phyloP scores from a whole-genome alignment of 768 basidiomycete genomes.

The Tricholoma bakamatsutake region DNA sequence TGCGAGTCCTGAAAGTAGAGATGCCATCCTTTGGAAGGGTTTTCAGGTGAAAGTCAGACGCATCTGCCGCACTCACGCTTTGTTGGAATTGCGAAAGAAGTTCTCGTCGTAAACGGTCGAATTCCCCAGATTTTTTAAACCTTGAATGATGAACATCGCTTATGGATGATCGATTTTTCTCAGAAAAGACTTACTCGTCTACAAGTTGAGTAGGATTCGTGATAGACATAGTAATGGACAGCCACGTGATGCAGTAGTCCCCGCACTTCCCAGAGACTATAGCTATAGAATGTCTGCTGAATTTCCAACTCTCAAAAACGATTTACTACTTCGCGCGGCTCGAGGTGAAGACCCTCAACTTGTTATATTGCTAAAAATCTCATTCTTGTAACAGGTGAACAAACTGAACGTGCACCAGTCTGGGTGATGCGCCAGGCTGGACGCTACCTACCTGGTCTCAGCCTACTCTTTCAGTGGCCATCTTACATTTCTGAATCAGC shows the following conservation, averaged over 20 bases:
- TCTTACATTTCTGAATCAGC: slow-evolving; percentile 2
- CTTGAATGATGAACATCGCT: slow-evolving; percentile 26
- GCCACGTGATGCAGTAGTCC: background rate
- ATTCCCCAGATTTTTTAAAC: slow-evolving; percentile 78
- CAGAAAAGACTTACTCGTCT: slow-evolving; percentile 44
- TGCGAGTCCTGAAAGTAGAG: slow-evolving; percentile 46
- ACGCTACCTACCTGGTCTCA: slow-evolving; percentile 84
- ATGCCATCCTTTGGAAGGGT: slow-evolving; percentile 39
- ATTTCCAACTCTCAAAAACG: slow-evolving; percentile 80
- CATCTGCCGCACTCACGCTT: slow-evolving; percentile 38
- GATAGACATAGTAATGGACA: slow-evolving; percentile 39
- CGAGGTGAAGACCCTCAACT: slow-evolving; percentile 43
- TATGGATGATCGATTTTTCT: background rate
- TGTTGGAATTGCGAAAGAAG: slow-evolving; percentile 55
- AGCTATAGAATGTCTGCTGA: slow-evolving; percentile 28
- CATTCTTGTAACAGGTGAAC: slow-evolving; percentile 48
- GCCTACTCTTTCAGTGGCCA: background rate
- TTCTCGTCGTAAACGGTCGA: slow-evolving; percentile 65
- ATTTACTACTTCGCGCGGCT: slow-evolving; percentile 85
- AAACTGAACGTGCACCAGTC: slow-evolving; percentile 88
- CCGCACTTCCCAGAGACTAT: background rate
- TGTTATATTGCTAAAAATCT: background rate
- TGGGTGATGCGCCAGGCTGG: slow-evolving; percentile 99
- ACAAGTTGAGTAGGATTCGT: slow-evolving; percentile 56
- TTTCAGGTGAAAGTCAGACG: slow-evolving; percentile 1